Percentiles rank a stretch among this genome's conserved stretches.
Evolutionary conservation across 805 yeast species (phyloP).

Genomic region (Candida mattraensis): DNA sequence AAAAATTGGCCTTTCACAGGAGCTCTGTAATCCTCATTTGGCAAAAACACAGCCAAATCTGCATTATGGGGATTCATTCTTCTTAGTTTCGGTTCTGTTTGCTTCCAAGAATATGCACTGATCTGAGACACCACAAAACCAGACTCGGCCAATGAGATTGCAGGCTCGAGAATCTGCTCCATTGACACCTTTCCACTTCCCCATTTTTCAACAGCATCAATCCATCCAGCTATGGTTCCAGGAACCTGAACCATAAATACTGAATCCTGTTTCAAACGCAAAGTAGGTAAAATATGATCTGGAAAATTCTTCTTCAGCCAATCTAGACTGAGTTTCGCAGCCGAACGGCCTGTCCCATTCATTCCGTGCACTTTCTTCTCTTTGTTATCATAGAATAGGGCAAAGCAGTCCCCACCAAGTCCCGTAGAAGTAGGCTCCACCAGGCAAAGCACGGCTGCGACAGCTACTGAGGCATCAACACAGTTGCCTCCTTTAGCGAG

Average conservation of each 20-base stretch:
- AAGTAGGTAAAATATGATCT: conserved; percentile 42
- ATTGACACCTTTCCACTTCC: conserved; percentile 68
- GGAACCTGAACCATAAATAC: conserved; percentile 69
- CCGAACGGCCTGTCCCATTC: conserved; percentile 77
- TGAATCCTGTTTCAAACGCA: conserved; percentile 51
- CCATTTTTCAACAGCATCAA: conserved; percentile 66
- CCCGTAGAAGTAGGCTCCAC: conserved; percentile 63
- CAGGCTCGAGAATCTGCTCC: conserved; percentile 59
- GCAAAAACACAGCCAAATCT: conserved; percentile 36
- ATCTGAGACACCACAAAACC: conserved; percentile 67
- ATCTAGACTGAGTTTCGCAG: conserved; percentile 49
- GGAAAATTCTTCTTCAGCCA: conserved; percentile 40
- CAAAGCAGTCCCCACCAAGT: conserved; percentile 70
- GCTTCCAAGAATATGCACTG: conserved; percentile 49
- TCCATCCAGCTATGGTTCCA: conserved; percentile 81
- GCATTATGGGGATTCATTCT: conserved; percentile 33
- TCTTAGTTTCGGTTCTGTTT: conserved; percentile 39
- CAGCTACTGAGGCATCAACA: conserved; percentile 63
- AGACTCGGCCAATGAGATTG: conserved; percentile 64
- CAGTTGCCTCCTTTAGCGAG: conserved; percentile 73
- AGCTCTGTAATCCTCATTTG: conserved; percentile 36
- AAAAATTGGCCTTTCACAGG: conserved; percentile 63
- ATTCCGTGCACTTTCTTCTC: conserved; percentile 59
- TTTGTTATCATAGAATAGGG: conserved; percentile 52
- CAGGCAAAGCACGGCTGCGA: conserved; percentile 54